Evolutionary conservation across 257 asterid species (phyloP).

Genomic region (Fraxinus anomala): DNA sequence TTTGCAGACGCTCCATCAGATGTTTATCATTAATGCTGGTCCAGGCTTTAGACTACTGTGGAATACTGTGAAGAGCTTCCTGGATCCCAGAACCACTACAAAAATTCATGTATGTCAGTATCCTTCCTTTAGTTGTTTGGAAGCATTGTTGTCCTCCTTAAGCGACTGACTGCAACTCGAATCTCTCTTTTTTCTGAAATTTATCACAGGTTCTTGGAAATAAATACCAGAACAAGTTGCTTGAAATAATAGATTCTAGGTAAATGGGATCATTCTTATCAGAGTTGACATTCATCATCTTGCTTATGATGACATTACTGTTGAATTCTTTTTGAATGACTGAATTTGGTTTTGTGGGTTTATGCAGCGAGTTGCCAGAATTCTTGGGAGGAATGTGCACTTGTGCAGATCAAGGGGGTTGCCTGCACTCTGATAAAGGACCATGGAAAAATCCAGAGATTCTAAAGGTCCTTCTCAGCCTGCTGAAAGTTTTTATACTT

Average conservation of each 20-base stretch:
- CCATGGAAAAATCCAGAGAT: constrained; percentile 82
- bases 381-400: constrained; percentile 76
- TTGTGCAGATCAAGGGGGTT: constrained; percentile 79
- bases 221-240: constrained; percentile 78
- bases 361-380: constrained; percentile 73
- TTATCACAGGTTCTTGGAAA: constrained; percentile 68
- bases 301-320: constrained; percentile 20
- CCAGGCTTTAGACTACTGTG: constrained; percentile 75
- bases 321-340: constrained; percentile 8
- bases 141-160: constrained; percentile 13
- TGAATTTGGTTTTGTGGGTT: constrained; percentile 18
- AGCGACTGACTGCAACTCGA: constrained; percentile 23
- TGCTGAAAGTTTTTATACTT: background rate
- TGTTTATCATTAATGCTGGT: constrained; percentile 87
- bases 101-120: constrained; percentile 66
- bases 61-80: constrained; percentile 65
- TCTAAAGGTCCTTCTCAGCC: constrained; percentile 51
- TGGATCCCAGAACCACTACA: constrained; percentile 73
- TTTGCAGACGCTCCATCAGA: constrained; percentile 79
- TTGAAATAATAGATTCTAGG: constrained; percentile 78
- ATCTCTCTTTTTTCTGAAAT: constrained; percentile 22
- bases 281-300: background rate
- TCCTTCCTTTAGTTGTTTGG: constrained; percentile 20
- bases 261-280: constrained; percentile 25
- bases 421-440: constrained; percentile 82